Evolutionary conservation across 495 filamentous ascomycete species (phyloP).

Genomic region (Daldinia caldariorum): DNA sequence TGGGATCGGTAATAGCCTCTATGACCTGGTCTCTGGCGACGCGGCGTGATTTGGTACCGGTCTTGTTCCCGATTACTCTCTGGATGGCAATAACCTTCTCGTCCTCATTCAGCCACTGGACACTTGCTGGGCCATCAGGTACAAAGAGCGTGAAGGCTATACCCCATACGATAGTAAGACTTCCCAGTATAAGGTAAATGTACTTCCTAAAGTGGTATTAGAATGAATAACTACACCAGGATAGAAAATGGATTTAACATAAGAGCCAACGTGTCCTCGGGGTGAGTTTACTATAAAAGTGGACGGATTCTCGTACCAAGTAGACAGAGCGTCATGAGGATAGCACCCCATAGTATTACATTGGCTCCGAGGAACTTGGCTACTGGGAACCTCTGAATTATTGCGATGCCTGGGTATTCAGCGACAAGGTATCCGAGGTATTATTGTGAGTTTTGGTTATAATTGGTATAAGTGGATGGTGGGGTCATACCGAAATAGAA

Average conservation of each 20-base stretch:
- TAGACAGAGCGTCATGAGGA: constrained; percentile 40
- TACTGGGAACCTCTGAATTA: constrained; percentile 59
- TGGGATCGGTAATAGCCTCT: constrained; percentile 46
- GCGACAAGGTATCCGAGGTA: constrained; percentile 49
- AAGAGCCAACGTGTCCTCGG: not conserved
- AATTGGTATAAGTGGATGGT: not conserved
- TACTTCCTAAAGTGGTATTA: constrained; percentile 44
- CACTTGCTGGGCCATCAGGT: constrained; percentile 61
- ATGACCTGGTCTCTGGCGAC: constrained; percentile 46
- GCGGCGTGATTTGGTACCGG: constrained; percentile 45
- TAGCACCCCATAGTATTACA: constrained; percentile 35
- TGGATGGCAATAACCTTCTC: constrained; percentile 45
- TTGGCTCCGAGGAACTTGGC: constrained; percentile 54
- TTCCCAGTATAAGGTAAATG: constrained; percentile 55
- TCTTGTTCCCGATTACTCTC: constrained; percentile 45
- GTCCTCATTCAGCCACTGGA: constrained; percentile 45
- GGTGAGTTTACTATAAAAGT: not conserved
- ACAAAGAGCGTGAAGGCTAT: constrained; percentile 63
- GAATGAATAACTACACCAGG: not conserved
- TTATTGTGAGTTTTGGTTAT: constrained; percentile 10
- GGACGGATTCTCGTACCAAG: constrained; percentile 42
- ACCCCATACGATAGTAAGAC: constrained; percentile 60
- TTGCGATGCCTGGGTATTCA: constrained; percentile 61
- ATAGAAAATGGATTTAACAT: not conserved
- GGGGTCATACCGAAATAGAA: constrained; percentile 42